Base-by-base conservation (phyloP, 2,329 filamentous ascomycete genomes). In the Xylariaceae sp. region DNA sequence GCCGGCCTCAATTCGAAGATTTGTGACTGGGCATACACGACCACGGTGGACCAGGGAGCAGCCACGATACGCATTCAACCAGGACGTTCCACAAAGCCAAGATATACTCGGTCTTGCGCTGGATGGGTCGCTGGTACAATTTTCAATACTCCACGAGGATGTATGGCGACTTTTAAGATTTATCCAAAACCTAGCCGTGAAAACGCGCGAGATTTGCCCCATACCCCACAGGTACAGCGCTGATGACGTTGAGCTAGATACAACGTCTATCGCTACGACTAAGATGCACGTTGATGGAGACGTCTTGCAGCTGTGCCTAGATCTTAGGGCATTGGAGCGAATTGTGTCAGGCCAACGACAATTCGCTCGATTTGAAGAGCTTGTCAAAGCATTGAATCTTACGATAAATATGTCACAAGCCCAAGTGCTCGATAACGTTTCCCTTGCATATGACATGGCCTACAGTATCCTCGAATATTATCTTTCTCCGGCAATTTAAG, bases 111-210 rank as follows among this genome's bases (percentile, higher is more conserved):
- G 87, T 1, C 75, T 86, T 5, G 81, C 80, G 5, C 77, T 90
- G 35, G 83, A 89, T 64, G 89, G 89, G 1, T 83, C 85, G 0
- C 64, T 91, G 29, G 81, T 82, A 58, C 81, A 87, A 53, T 86
- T 96, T 62, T 80, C 80, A 1, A 72, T 91, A 11, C 72, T 97
- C 0, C 73, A 77, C 7, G 64, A 79, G 19, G 70, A 80, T 2
- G 79, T 85, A 6, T 88, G 86, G 81, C 77, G 78, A 5, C 74
- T 95, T 3, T 75, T 97, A 4, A 79, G 80, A 54, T 83, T 92
- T 59, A 67, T 96, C 1, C 86, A 95, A 65, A 86, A 87, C 55
- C 68, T 95, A 47, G 83, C 81, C 31, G 68, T 77, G 46, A 68
- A 71, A 30, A 79, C 76, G 30, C 64, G 68, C 5, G 60, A 66